A percentile compares a stretch with the other conserved stretches of the same genome.
phyloP scores from a whole-genome alignment of 352 stramenopile genomes.

The Phytophthora macrochlamydospora region DNA sequence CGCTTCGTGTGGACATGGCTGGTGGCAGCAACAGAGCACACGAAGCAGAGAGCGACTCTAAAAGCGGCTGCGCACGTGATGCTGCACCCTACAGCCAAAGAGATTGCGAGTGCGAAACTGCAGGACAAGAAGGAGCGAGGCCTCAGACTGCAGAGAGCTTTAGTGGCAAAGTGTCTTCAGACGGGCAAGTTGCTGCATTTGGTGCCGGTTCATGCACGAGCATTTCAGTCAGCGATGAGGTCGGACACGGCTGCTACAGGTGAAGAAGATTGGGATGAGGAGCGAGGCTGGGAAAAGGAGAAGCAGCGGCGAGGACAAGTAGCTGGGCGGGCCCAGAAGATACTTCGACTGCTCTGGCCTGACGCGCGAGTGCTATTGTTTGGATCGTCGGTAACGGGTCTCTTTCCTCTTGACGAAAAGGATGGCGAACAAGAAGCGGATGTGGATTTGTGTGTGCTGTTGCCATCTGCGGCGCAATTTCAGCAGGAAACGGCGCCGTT shows the following conservation, averaged over 20 bases:
- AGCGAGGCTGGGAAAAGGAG: slow-evolving; percentile 15
- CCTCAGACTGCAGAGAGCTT: slow-evolving; percentile 43
- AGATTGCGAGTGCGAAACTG: slow-evolving; percentile 18
- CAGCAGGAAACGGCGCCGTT: slow-evolving; percentile 56
- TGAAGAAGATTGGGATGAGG: neutral
- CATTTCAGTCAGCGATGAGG: slow-evolving; percentile 16
- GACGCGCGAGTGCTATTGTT: slow-evolving; percentile 71
- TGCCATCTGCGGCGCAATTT: slow-evolving; percentile 57
- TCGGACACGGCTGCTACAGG: neutral
- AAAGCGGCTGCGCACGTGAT: slow-evolving; percentile 50
- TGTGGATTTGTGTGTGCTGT: slow-evolving; percentile 74
- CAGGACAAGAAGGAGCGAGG: slow-evolving; percentile 37
- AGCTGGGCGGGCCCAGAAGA: slow-evolving; percentile 39
- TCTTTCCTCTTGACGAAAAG: slow-evolving; percentile 26
- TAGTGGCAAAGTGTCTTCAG: slow-evolving; percentile 48
- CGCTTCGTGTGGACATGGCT: slow-evolving; percentile 72
- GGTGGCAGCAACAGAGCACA: slow-evolving; percentile 17
- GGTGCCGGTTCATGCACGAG: slow-evolving; percentile 31
- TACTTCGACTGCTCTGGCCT: slow-evolving; percentile 65
- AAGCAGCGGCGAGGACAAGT: slow-evolving; percentile 37
- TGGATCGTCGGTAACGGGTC: slow-evolving; percentile 63
- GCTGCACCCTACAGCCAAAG: slow-evolving; percentile 25
- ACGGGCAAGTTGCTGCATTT: slow-evolving; percentile 46
- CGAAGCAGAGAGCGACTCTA: slow-evolving; percentile 13
- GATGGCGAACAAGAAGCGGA: slow-evolving; percentile 27